Percentiles rank a stretch among this genome's conserved stretches.
These are phyloP conservation scores for Zarea fungicola DNA, from an alignment of 2,329 filamentous ascomycete species.

Conservation along the genomic window DNA sequence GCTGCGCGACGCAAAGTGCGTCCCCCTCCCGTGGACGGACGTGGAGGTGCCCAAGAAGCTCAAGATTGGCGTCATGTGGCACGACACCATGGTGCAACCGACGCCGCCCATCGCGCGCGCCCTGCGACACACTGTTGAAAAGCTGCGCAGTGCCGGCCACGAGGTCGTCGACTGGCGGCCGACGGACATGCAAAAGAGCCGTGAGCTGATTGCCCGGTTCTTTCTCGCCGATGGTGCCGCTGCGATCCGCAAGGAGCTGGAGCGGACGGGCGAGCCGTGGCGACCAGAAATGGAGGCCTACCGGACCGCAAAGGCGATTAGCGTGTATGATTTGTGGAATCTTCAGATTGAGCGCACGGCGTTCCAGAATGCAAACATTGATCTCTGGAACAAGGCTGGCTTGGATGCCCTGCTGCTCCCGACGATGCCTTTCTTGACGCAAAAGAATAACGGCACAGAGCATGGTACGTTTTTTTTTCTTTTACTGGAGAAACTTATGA, in stretches of 20 bases:
- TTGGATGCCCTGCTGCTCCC: conserved; percentile 62
- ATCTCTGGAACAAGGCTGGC: conserved; percentile 39
- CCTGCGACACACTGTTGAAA: conserved; percentile 39
- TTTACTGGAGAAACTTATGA: no score
- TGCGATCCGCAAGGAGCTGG: conserved; percentile 34
- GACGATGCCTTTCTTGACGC: conserved; percentile 40
- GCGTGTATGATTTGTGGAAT: conserved; percentile 42
- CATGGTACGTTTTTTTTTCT: conserved; percentile 2
- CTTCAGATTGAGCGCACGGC: conserved; percentile 40
- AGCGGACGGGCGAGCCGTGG: conserved; percentile 38
- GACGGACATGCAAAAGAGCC: conserved; percentile 35
- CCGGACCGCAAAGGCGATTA: conserved; percentile 30
- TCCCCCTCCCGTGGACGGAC: conserved; percentile 52
- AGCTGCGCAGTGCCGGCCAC: conserved; percentile 41
- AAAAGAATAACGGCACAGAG: conserved; percentile 32
- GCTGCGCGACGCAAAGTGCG: conserved; percentile 50
- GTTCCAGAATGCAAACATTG: conserved; percentile 42
- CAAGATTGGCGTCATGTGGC: conserved; percentile 57
- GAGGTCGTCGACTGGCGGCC: conserved; percentile 49
- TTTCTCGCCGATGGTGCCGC: conserved; percentile 44
- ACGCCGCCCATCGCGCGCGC: conserved; percentile 61
- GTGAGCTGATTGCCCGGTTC: conserved; percentile 36
- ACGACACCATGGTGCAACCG: conserved; percentile 59
- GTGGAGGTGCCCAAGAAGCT: conserved; percentile 34
- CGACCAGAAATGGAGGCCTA: conserved; percentile 33